Base-by-base conservation (phyloP, 176 grass and related monocot genomes). In the Phyllostachys edulis region DNA sequence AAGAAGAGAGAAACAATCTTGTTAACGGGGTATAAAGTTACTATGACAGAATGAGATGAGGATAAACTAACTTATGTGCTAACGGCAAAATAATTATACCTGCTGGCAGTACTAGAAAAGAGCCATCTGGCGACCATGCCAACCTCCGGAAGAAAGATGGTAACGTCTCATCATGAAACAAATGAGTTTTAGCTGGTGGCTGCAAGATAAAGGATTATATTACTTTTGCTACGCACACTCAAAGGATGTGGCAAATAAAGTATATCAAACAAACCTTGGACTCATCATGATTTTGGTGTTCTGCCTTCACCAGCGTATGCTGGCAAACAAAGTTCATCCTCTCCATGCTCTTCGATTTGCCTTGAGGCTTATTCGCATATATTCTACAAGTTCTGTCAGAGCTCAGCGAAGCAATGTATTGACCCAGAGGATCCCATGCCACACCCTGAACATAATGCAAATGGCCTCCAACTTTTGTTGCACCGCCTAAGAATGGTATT, bases 361-460 rank as follows among this genome's bases (percentile, higher is more conserved):
- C 76, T 78, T 93, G 96, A 86, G 92, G 87, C 82, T 93, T 95
- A 85, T 98, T 98, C 80, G 82, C 85, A 83, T 98, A 98, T 86
- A 98, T 87, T 27, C 90, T 86, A 63, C 92, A 95, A 39, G 96
- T 98, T 66, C 96, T 86, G 71, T 98, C 96, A 26, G 92, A 98
- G 87, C 96, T 98, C 82, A 98, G 38, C 20, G 96, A 98, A 69
- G 92, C 90, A 61, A 95, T 88, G 66, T 91, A 98, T 27, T 95
- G 91, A 46, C 89, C 96, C 49, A 98, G 57, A 82, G 96, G 96
- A 82, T 98, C 96, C 96, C 96, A 98, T 2, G 96, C 62, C 61
- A 98, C 96, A 40, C 92, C 96, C 82, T 98, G 96, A 88, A 98
- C 96, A 91, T 98, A 98, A 84, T 98, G 96, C 68, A 98, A 87